Evolutionary conservation across 2,329 filamentous ascomycete species (phyloP).

Genomic region (Phyllosticta paracitricarpa): DNA sequence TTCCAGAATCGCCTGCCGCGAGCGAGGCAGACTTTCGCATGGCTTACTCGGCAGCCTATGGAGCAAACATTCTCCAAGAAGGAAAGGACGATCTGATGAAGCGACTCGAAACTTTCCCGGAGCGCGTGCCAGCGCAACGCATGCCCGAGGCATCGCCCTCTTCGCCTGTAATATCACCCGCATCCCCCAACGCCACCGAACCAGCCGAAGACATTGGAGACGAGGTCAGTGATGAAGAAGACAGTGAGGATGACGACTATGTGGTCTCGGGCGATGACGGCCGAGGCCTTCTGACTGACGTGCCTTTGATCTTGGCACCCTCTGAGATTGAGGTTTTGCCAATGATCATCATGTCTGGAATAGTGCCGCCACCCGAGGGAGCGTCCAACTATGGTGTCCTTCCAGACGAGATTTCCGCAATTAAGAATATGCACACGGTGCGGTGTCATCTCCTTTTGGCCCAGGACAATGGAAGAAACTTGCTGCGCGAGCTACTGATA

Average conservation of each 20-base stretch:
- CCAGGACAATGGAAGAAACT: constrained; percentile 79
- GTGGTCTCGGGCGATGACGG: constrained; percentile 59
- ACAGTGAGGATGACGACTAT: constrained; percentile 68
- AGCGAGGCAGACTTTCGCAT: constrained; percentile 40
- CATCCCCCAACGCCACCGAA: constrained; percentile 21
- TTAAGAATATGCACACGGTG: constrained; percentile 77
- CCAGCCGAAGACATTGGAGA: constrained; percentile 16
- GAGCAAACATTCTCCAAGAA: constrained; percentile 38
- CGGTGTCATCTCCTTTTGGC: constrained; percentile 83
- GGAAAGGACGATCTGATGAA: constrained; percentile 43
- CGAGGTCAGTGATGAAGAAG: constrained; percentile 48
- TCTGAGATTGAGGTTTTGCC: constrained; percentile 93
- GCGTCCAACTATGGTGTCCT: constrained; percentile 42
- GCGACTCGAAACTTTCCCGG: constrained; percentile 28
- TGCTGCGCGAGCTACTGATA: constrained; percentile 82
- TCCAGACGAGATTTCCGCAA: constrained; percentile 44
- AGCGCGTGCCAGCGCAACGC: constrained; percentile 19
- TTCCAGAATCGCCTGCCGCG: constrained; percentile 22
- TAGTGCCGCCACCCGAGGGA: constrained; percentile 70
- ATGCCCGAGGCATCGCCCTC: constrained; percentile 28
- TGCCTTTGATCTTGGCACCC: constrained; percentile 86
- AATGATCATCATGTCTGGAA: constrained; percentile 95
- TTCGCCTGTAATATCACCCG: constrained; percentile 13
- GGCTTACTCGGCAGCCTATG: constrained; percentile 38
- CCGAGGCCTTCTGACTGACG: constrained; percentile 80